Evolutionary conservation across 1,284 basidiomycete species (phyloP).

Genomic region (Amylostereum chailletii): DNA sequence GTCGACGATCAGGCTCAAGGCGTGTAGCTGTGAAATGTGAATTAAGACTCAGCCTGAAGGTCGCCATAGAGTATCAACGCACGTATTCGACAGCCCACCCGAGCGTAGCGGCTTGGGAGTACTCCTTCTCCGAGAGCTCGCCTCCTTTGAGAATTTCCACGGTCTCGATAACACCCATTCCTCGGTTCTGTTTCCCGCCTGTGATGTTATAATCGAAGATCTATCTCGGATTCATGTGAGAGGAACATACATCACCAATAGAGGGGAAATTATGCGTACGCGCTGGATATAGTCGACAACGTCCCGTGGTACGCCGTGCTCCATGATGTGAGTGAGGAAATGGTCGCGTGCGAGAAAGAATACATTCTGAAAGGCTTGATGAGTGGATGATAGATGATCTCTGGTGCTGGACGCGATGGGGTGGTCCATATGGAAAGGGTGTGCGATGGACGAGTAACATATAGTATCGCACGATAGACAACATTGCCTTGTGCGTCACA

Average conservation of each 20-base stretch:
- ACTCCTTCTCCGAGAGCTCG: slow-evolving; percentile 71
- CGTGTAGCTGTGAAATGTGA: slow-evolving; percentile 67
- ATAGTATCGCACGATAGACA: too few species aligned
- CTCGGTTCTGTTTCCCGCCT: slow-evolving; percentile 94
- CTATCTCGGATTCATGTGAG: slow-evolving; percentile 28
- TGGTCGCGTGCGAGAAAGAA: slow-evolving; percentile 47
- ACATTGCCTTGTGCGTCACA: too few species aligned
- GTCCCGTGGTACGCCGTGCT: slow-evolving; percentile 71
- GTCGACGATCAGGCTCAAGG: slow-evolving; percentile 95
- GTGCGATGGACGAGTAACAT: too few species aligned
- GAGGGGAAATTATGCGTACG: slow-evolving; percentile 30
- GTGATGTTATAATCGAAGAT: slow-evolving; percentile 93
- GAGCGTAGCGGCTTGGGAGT: slow-evolving; percentile 81
- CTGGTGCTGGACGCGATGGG: too few species aligned
- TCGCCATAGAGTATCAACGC: slow-evolving; percentile 22
- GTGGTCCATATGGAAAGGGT: too few species aligned
- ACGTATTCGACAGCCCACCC: slow-evolving; percentile 97
- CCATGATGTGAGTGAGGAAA: slow-evolving; percentile 54
- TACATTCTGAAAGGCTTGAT: slow-evolving; percentile 42
- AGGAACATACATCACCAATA: not conserved
- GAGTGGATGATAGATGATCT: slow-evolving; percentile 6
- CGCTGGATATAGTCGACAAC: slow-evolving; percentile 75
- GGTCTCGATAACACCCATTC: slow-evolving; percentile 91
- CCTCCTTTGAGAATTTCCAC: slow-evolving; percentile 81
- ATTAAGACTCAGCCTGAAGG: not conserved